phyloP scores from a whole-genome alignment of 495 filamentous ascomycete species.

The Pyrenula massariospora region DNA sequence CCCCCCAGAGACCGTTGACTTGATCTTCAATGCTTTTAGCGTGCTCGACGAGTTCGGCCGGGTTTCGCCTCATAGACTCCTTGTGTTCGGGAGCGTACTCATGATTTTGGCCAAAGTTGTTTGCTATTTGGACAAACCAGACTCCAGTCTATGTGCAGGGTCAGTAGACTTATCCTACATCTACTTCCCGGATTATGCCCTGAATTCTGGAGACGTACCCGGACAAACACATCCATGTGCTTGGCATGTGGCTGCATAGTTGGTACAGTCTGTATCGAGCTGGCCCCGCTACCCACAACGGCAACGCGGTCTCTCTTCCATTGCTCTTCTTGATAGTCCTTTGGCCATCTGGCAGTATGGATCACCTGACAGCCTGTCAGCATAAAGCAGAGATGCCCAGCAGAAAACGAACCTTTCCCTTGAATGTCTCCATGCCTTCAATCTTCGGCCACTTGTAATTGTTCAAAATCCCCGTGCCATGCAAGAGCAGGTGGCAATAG shows the following conservation, averaged over 20 bases:
- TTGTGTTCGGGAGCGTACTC: constrained; percentile 17
- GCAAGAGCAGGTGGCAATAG: constrained; percentile 28
- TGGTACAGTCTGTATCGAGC: constrained; percentile 28
- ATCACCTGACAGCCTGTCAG: constrained; percentile 24
- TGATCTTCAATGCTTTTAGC: constrained; percentile 13
- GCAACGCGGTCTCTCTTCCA: constrained; percentile 35
- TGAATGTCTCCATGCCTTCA: constrained; percentile 30
- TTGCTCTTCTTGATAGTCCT: constrained; percentile 41
- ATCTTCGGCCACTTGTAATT: constrained; percentile 39
- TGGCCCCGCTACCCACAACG: constrained; percentile 22
- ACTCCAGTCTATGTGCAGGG: constrained; percentile 24
- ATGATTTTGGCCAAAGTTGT: background rate
- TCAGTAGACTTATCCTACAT: constrained; percentile 24
- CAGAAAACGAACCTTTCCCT: constrained; percentile 20
- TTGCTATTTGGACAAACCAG: constrained; percentile 7
- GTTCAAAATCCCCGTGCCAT: constrained; percentile 37
- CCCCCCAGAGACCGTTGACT: constrained; percentile 12
- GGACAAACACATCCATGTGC: constrained; percentile 20
- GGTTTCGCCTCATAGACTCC: background rate
- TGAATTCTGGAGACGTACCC: constrained; percentile 1
- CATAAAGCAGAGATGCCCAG: background rate
- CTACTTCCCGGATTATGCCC: constrained; percentile 2
- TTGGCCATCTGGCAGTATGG: constrained; percentile 38
- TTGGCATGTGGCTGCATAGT: constrained; percentile 31
- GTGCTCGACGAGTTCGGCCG: background rate